Base-by-base conservation (phyloP, 192 early-diverging fungal species). In the Geosiphon pyriformis region DNA sequence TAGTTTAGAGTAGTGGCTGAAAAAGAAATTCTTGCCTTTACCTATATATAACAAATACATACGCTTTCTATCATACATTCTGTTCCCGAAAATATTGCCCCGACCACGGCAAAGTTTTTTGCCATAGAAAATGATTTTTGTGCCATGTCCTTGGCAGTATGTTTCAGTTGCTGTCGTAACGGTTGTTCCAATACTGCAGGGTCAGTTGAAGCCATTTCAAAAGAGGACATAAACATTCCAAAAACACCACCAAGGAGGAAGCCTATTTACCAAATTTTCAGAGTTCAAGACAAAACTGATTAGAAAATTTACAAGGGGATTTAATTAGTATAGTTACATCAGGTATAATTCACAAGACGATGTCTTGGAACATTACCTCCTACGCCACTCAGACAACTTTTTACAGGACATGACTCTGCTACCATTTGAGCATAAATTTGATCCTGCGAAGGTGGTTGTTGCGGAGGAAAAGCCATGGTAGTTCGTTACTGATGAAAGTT, bases 31-130 rank as follows among this genome's bases (percentile, higher is more conserved):
- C 33, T 29, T 0, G 31, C 4, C 0, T 27, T 50, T 35, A 54
- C 20, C 10, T 0, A 42, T 23, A 23, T 7, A 54, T 7, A 48
- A 10, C 11, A 61, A n/a, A 11, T 27, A 78, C 83, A 64, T 76
- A 89, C 86, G 7, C 87, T 84, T 80, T 99, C 96, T 63, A 97
- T 95, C 73, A 91, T 82, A 69, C 96, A 97, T 76, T 99, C 96
- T 2, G 92, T 87, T 4, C 91, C 88, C 27, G 94, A 87, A 78
- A 90, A 99, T 34, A 97, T 87, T 10, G 93, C 90, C 26, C 91
- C 93, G 26, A 99, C 89, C 18, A 92, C 74, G 27, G 88, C 93
- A 87, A 99, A 94, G 77, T 91, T 93, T 72, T 94, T 99, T 10
- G 92, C 96, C 31, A 90, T 86, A 6, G 91, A 88, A 61, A 84